Evolutionary conservation across 2,329 filamentous ascomycete species (phyloP).

Genomic region (Colletotrichum costaricense): DNA sequence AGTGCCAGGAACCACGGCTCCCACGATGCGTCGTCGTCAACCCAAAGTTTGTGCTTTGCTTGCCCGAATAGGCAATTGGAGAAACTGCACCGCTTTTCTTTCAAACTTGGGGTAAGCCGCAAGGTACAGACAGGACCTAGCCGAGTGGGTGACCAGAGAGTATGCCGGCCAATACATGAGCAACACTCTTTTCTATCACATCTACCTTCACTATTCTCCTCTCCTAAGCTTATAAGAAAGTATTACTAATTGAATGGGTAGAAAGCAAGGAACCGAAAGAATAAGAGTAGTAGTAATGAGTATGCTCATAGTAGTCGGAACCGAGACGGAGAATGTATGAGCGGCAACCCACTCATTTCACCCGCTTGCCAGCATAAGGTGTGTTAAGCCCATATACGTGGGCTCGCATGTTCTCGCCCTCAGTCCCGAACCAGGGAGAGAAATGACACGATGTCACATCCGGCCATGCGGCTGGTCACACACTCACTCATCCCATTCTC

Average conservation of each 20-base stretch:
- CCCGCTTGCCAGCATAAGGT: background rate
- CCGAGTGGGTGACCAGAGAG: too few species aligned
- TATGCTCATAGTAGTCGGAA: too few species aligned
- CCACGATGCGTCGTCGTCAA: constrained; percentile 30
- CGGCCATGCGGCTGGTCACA: constrained; percentile 28
- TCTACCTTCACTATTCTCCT: too few species aligned
- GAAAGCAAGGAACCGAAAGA: too few species aligned
- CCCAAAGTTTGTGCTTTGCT: constrained; percentile 17
- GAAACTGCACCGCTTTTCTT: background rate
- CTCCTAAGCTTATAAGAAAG: too few species aligned
- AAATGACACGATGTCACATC: constrained; percentile 24
- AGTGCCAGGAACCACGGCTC: constrained; percentile 16
- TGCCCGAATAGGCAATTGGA: constrained; percentile 23
- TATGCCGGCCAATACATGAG: too few species aligned
- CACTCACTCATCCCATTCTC: background rate
- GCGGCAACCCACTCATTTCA: too few species aligned
- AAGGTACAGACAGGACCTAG: background rate
- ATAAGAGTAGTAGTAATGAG: too few species aligned
- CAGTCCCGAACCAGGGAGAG: constrained; percentile 6
- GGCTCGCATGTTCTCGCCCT: constrained; percentile 2
- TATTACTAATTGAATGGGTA: too few species aligned
- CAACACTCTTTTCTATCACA: too few species aligned
- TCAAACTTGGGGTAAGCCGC: constrained; percentile 2
- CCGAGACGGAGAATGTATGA: too few species aligned
- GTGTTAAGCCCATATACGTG: background rate